Base-by-base conservation (phyloP, 306 rosid genomes). In the Sindora glabra region DNA sequence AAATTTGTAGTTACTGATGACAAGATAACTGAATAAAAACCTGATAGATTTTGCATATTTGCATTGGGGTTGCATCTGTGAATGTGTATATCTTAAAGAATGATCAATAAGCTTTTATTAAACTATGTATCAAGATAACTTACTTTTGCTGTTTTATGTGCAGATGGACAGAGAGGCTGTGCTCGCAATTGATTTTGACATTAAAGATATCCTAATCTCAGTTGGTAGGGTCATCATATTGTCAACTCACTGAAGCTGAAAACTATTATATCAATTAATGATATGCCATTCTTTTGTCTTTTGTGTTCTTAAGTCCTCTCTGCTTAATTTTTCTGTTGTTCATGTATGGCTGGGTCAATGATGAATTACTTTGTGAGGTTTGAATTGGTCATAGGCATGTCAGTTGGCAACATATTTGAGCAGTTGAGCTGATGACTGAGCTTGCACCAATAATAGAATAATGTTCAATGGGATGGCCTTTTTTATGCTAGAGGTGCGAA, bases 141-240 rank as follows among this genome's bases (percentile, higher is more conserved):
- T 40, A 53, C 38, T 10, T 29, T 48, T 65, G 45, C 39, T 16
- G 59, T 65, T 80, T 34, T 73, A 15, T 48, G 22, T 74, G 81
- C 86, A 88, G 98, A 79, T 77, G 78, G 92, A 86, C 67, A 60
- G 59, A 54, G 96, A 88, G 73, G 85, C 82, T 26, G 96, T 86
- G 70, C 96, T 92, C 22, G 94, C 86, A 15, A 77, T 88, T 76
- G 95, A 85, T 77, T 92, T 86, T 74, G 74, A 86, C 68, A 88
- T 86, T 68, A 88, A 74, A 74, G 95, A 92, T 92, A 92, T 92
- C 98, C 96, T 91, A 42, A 48, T 48, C 34, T 68, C 54, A 59
- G 48, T 46, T 57, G 32, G 51, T 57, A 51, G 68, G 47, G 55
- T 38, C 37, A 24, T 65, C 47, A 21, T 59, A 13, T 55, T 65